Percentiles rank a stretch among this genome's conserved stretches.
Evolutionary conservation across 2,329 filamentous ascomycete species (phyloP).

Genomic region (Cercospora sp.): DNA sequence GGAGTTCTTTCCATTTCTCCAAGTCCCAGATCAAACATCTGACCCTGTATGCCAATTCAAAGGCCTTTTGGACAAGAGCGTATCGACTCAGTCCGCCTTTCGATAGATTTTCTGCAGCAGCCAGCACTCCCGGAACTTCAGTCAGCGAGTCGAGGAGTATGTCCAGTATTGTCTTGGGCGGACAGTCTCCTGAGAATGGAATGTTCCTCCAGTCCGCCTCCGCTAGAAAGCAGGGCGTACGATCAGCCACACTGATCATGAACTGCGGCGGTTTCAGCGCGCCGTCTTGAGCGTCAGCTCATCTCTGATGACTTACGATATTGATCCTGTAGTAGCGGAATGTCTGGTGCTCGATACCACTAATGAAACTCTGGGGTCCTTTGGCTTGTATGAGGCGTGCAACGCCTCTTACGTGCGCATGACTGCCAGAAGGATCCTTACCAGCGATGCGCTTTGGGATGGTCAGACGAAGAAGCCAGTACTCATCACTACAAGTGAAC

Average conservation of each 20-base stretch:
- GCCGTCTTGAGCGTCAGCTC: neutral
- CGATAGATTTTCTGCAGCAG: slow-evolving; percentile 2
- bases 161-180: slow-evolving; percentile 16
- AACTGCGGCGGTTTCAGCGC: neutral
- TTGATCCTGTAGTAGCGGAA: slow-evolving; percentile 18
- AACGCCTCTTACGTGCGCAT: slow-evolving; percentile 15
- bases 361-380: slow-evolving; percentile 9
- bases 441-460: neutral
- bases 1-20: slow-evolving; percentile 15
- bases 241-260: slow-evolving; percentile 10
- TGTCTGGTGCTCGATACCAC: slow-evolving; percentile 16
- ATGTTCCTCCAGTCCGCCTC: slow-evolving; percentile 11
- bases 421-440: neutral
- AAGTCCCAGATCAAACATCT: slow-evolving; percentile 9
- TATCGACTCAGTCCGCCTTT: slow-evolving; percentile 3
- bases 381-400: slow-evolving; percentile 14
- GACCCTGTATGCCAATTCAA: slow-evolving; percentile 10
- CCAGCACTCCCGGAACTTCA: slow-evolving; percentile 13
- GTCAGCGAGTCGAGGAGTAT: slow-evolving; percentile 10
- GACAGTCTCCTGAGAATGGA: slow-evolving; percentile 15
- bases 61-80: slow-evolving; percentile 8
- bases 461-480: neutral
- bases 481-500: neutral
- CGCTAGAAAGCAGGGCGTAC: slow-evolving; percentile 13
- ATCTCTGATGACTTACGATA: neutral